Base-by-base conservation (phyloP, 2,329 filamentous ascomycete species). In the Fusarium sambucinum region DNA sequence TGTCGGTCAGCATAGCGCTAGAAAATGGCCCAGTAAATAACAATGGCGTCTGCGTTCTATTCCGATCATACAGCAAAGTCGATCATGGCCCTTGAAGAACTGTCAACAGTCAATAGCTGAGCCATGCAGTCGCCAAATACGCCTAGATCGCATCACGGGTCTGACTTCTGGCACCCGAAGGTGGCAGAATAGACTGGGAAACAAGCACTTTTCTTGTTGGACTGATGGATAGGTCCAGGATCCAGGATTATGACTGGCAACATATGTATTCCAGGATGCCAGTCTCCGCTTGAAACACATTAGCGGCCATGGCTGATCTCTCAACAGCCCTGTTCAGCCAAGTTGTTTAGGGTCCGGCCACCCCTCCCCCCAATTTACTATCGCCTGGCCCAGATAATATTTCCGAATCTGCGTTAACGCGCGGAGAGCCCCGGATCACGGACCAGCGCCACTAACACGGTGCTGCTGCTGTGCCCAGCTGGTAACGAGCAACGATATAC, bases 401-500 rank as follows among this genome's bases (percentile, higher is more conserved):
- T 82, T 80, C 81, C 81, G 80, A 82, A 79, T 80, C 76, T 80
- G 80, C 75, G 81, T 80, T 80, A 80, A 79, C 77, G 78, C 76
- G 78, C 78, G 77, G 79, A 80, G 78, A 81, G 78, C 79, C 80
- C 81, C 80, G 78, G 78, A 79, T 75, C 74, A 76, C 75, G 74
- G 73, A 71, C 74, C 69, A 76, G 70, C 74, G 74, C 75, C 76
- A 76, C 76, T 76, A 75, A 73, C 73, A 75, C 71, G 67, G 71
- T 69, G 69, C 71, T 73, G 74, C 66, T 74, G 76, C 55, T 69
- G 76, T 74, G 74, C 72, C 75, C 73, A 72, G 64, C 58, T 63
- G 72, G 73, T 73, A 73, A 76, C 69, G 70, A 71, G 63, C 70
- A 71, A 71, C 74, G 75, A 76, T 78, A 76, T 75, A 77, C 73